phyloP scores from a whole-genome alignment of 2,329 filamentous ascomycete species.

The Colletotrichum aenigma region DNA sequence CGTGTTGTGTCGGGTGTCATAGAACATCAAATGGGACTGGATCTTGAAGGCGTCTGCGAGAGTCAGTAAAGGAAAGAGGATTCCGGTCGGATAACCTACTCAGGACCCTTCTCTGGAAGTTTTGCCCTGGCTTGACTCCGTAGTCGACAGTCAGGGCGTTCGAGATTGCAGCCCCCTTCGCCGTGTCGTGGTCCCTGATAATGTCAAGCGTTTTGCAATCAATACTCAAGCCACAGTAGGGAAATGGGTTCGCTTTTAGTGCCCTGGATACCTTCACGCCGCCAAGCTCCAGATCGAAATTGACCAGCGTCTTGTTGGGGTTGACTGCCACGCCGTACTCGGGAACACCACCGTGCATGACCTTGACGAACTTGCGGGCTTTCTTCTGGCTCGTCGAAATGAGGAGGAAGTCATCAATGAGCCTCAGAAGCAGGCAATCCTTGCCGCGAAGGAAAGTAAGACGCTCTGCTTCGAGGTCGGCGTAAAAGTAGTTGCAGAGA shows the following conservation, averaged over 20 bases:
- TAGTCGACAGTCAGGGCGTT: constrained; percentile 82
- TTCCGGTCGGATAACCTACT: constrained; percentile 45
- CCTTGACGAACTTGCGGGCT: constrained; percentile 73
- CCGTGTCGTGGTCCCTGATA: constrained; percentile 66
- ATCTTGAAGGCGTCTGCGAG: constrained; percentile 73
- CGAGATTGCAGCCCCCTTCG: constrained; percentile 56
- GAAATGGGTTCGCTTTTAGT: constrained; percentile 59
- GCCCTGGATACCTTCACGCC: constrained; percentile 56
- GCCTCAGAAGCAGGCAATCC: constrained; percentile 73
- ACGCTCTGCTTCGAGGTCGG: constrained; percentile 75
- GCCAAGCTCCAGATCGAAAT: constrained; percentile 72
- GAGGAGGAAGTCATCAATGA: constrained; percentile 93
- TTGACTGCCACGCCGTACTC: constrained; percentile 84
- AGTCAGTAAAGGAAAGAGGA: constrained; percentile 4
- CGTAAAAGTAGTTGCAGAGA: constrained; percentile 96
- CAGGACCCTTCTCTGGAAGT: constrained; percentile 81
- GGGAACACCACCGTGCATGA: constrained; percentile 80
- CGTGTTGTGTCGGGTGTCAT: constrained; percentile 81
- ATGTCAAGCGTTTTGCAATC: constrained; percentile 78
- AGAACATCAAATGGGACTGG: constrained; percentile 83
- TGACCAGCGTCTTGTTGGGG: constrained; percentile 79
- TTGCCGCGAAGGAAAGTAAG: constrained; percentile 67
- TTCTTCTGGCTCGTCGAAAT: constrained; percentile 74
- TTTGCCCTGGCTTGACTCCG: constrained; percentile 72
- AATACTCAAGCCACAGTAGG: constrained; percentile 86